Evolutionary conservation across 805 yeast genomes (phyloP).

Genomic region (Komagataella kurtzmanii): DNA sequence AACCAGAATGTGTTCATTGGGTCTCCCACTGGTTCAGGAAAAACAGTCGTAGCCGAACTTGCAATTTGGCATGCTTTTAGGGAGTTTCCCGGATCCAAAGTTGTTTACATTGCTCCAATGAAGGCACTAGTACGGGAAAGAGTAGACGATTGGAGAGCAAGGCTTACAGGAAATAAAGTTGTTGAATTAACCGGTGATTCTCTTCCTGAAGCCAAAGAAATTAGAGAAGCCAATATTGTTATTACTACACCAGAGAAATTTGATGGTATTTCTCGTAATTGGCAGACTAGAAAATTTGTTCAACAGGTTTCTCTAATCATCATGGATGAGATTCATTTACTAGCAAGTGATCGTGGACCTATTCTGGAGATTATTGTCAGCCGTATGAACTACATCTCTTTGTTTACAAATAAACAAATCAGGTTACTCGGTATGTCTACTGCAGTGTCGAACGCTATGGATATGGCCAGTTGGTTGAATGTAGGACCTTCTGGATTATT

Average conservation of each 20-base stretch:
- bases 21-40: slow-evolving; percentile 98
- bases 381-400: slow-evolving; percentile 63
- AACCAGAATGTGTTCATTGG: slow-evolving; percentile 82
- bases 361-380: slow-evolving; percentile 83
- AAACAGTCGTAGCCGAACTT: slow-evolving; percentile 91
- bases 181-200: slow-evolving; percentile 82
- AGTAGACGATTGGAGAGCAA: slow-evolving; percentile 63
- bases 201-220: slow-evolving; percentile 54
- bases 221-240: slow-evolving; percentile 58
- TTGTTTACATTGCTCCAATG: slow-evolving; percentile 84
- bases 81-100: slow-evolving; percentile 66
- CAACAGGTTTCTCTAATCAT: slow-evolving; percentile 63
- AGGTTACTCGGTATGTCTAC: slow-evolving; percentile 71
- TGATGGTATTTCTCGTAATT: slow-evolving; percentile 77
- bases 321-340: slow-evolving; percentile 76
- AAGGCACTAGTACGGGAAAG: slow-evolving; percentile 76
- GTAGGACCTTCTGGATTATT: slow-evolving; percentile 54
- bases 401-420: slow-evolving; percentile 45
- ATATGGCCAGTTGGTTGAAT: slow-evolving; percentile 78
- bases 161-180: slow-evolving; percentile 39
- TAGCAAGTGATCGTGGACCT: slow-evolving; percentile 81
- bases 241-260: slow-evolving; percentile 81
- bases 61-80: slow-evolving; percentile 96
- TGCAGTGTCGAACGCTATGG: slow-evolving; percentile 76
- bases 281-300: slow-evolving; percentile 71